phyloP scores from a whole-genome alignment of 73 alveolate species.

The Tetrahymena elliotti region DNA sequence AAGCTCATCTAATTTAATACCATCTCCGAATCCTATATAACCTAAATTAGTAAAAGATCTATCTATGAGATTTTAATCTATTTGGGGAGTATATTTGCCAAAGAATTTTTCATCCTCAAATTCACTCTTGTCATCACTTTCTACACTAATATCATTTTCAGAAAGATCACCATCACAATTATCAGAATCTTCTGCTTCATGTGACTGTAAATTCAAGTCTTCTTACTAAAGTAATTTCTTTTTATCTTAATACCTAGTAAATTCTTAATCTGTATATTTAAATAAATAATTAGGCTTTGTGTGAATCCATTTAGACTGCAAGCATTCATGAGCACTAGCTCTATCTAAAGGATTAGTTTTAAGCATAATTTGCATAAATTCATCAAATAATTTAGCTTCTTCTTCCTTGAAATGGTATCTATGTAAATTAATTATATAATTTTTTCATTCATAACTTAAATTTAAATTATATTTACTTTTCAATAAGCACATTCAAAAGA shows the following conservation, averaged over 20 bases:
- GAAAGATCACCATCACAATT: background rate
- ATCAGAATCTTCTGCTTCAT: background rate
- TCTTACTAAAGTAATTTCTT: background rate
- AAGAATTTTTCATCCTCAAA: background rate
- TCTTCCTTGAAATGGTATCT: slow-evolving; percentile 4
- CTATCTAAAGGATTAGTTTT: slow-evolving; percentile 38
- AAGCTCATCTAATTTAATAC: background rate
- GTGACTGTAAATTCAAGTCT: background rate
- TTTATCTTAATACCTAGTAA: background rate
- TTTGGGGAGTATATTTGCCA: background rate
- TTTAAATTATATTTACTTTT: background rate
- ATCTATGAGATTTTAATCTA: background rate
- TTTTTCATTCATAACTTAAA: background rate
- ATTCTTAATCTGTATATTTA: background rate
- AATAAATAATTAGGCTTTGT: background rate
- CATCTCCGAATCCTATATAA: background rate
- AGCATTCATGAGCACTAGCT: slow-evolving; percentile 34
- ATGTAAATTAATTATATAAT: background rate
- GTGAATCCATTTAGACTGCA: slow-evolving; percentile 4
- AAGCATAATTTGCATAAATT: slow-evolving; percentile 12
- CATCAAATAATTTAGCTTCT: slow-evolving; percentile 29
- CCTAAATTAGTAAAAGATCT: background rate
- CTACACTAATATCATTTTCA: background rate
- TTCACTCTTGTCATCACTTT: background rate
- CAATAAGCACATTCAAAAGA: slow-evolving; percentile 54